phyloP scores from a whole-genome alignment of 164 flowering plant genomes.

The Dillenia suffruticosa region DNA sequence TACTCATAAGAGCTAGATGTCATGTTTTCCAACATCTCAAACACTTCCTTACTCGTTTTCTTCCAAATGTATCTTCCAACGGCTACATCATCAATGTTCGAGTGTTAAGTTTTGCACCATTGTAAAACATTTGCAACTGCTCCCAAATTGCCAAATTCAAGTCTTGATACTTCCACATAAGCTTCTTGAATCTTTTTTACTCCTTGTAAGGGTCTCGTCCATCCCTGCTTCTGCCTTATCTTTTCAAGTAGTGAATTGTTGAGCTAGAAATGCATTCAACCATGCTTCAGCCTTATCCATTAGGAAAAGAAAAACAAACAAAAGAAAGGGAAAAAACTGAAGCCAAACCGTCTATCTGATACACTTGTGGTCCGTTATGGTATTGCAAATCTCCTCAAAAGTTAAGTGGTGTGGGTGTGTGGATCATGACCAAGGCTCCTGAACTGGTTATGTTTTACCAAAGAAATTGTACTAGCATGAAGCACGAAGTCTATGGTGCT shows the following conservation, averaged over 20 bases:
- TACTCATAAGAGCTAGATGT: background rate
- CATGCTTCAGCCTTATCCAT: background rate
- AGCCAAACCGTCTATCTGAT: background rate
- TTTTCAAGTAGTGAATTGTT: background rate
- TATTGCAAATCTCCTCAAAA: background rate
- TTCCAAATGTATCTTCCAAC: background rate
- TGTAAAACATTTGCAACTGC: background rate
- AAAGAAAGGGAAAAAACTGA: background rate
- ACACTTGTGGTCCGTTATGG: background rate
- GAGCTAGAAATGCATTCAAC: background rate
- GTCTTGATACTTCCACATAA: background rate
- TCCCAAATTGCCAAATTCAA: background rate
- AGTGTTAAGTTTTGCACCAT: too few species aligned
- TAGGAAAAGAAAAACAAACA: too few species aligned
- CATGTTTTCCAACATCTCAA: background rate
- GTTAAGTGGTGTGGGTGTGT: too few species aligned
- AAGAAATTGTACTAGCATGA: too few species aligned
- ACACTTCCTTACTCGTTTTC: background rate
- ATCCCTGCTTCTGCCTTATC: background rate
- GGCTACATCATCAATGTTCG: background rate
- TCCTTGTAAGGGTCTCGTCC: background rate
- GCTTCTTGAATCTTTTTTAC: slow-evolving; percentile 3
- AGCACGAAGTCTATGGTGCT: too few species aligned
- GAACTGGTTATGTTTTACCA: too few species aligned
- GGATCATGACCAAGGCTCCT: too few species aligned